Base-by-base conservation (phyloP, 1,284 basidiomycete genomes). In the Neolentinus lepideus region DNA sequence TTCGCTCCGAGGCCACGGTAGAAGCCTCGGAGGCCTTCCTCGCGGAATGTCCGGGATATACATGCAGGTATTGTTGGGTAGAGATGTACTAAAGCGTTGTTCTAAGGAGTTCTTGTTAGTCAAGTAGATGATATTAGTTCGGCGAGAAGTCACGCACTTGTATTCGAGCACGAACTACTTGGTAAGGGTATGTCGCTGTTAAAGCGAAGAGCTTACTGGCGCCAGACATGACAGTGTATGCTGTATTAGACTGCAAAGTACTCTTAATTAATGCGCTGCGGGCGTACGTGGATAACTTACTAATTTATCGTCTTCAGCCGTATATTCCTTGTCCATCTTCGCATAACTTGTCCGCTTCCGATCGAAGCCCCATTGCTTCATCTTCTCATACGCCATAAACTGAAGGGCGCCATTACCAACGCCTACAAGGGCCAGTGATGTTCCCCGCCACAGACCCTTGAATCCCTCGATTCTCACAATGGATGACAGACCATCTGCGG, bases 1-100 rank as follows among this genome's bases (percentile, higher is more conserved):
- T 98, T 99, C n/a, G 94, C 94, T 3, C 86, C 94, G 16, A 99
- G 77, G 0, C 96, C 96, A 59, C 95, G 92, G 73, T 98, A 99
- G 70, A 99, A 98, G 0, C 92, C 96, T 53, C 78, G 73, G 8
- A 88, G 29, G 8, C 95, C 92, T 68, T 98, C 95, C 58, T 87
- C 76, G 29, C 73, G 69, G 79, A 86, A 98, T 1, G 94, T 97
- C 36, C 84, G 81, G 51, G 75, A 74, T 63, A 98, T 85, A 54
- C 90, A 92, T 26, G 81, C 75, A 3, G 85, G 85, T 56, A 98
- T 95, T 58, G 84, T 85, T 26, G 87, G 92, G 74, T 93, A 95
- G 60, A 86, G 62, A 53, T 82, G 73, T 56, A 75, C 61, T 59
- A 79, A 78, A 54, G 83, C 75, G 66, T 85, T 79, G 63, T 86